Evolutionary conservation across 768 basidiomycete species (phyloP).

Genomic region (Trametes villosa): DNA sequence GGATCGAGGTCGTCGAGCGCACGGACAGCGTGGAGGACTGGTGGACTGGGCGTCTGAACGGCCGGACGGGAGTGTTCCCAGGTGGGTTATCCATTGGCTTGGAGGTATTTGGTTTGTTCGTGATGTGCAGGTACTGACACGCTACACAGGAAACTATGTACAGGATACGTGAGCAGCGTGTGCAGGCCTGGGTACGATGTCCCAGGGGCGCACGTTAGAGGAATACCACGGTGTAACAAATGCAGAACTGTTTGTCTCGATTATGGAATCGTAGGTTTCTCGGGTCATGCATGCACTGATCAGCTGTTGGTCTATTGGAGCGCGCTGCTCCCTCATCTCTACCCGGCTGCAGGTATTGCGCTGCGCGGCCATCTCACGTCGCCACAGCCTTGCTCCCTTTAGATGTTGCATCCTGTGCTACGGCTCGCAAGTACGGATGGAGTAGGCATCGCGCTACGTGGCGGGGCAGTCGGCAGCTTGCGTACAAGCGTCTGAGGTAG

Average conservation of each 20-base stretch:
- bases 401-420: no score
- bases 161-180: conserved; percentile 49
- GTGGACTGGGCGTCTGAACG: conserved; percentile 94
- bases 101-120: not conserved
- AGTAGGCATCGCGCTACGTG: no score
- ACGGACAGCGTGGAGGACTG: conserved; percentile 88
- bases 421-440: no score
- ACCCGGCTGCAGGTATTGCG: no score
- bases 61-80: conserved; percentile 87
- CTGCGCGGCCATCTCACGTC: no score
- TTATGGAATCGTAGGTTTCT: not conserved
- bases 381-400: no score
- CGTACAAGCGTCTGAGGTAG: no score
- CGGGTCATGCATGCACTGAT: no score
- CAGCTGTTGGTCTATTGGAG: no score
- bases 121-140: not conserved
- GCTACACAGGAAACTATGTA: conserved; percentile 63
- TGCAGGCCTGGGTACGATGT: not conserved
- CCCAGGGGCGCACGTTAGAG: not conserved
- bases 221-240: conserved; percentile 3
- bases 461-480: no score
- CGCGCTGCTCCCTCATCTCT: no score
- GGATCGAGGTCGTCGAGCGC: conserved; percentile 87
- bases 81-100: conserved; percentile 46
- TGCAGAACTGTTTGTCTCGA: conserved; percentile 1